A percentile compares a stretch with the other conserved stretches of the same genome.
Evolutionary conservation across 371 early-diverging fungal species (phyloP).

Genomic region (Apophysomyces variabilis): DNA sequence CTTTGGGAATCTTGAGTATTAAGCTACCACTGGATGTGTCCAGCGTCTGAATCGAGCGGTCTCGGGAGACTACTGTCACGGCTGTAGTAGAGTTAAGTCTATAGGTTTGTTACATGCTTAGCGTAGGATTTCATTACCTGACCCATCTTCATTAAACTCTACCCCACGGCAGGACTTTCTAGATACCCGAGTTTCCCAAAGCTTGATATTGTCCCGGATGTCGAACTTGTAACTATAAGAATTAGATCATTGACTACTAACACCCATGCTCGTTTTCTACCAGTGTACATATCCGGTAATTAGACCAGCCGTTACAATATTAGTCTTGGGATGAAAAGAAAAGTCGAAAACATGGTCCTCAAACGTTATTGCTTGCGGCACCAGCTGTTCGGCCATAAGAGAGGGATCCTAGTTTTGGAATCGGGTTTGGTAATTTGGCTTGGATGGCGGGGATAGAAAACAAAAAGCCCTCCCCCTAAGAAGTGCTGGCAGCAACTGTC

Average conservation of each 20-base stretch:
- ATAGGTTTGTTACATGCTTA: neutral
- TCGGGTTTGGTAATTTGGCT: too few relatives aligned
- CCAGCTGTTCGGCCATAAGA: neutral
- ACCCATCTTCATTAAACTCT: slow-evolving; percentile 71
- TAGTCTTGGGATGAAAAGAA: slow-evolving; percentile 66
- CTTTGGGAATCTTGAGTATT: slow-evolving; percentile 62
- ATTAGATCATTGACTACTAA: slow-evolving; percentile 5
- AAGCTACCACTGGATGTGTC: slow-evolving; percentile 70
- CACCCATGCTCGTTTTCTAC: slow-evolving; percentile 29
- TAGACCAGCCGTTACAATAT: slow-evolving; percentile 32
- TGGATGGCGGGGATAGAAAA: too few relatives aligned
- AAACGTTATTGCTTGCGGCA: slow-evolving; percentile 24
- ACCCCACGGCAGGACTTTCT: slow-evolving; percentile 80
- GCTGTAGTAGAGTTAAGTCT: slow-evolving; percentile 28
- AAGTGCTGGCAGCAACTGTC: too few relatives aligned
- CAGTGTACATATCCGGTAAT: slow-evolving; percentile 63
- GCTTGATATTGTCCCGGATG: slow-evolving; percentile 42
- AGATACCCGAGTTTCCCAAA: slow-evolving; percentile 62
- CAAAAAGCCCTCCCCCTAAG: too few relatives aligned
- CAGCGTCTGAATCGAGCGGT: slow-evolving; percentile 74
- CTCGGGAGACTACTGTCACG: slow-evolving; percentile 76
- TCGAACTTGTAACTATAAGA: slow-evolving; percentile 39
- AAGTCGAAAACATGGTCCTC: slow-evolving; percentile 63
- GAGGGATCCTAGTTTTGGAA: too few relatives aligned
- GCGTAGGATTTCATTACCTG: slow-evolving; percentile 30